Evolutionary conservation across 352 stramenopile genomes (phyloP).

Genomic region (Blastocystis sp.): DNA sequence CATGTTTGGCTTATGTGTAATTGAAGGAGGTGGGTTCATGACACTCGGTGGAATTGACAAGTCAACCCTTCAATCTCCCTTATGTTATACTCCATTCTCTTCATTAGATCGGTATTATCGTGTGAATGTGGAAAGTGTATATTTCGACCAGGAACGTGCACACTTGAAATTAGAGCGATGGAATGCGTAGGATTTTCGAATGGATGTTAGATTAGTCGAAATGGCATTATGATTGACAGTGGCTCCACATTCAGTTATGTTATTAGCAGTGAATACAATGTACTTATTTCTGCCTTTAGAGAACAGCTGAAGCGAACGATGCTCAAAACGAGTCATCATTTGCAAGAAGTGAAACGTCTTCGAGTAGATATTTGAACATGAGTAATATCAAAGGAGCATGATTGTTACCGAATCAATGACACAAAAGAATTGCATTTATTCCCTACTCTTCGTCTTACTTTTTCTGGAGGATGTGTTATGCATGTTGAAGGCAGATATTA

Average conservation of each 20-base stretch:
- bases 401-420: not conserved
- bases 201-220: not conserved
- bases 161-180: not conserved
- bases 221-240: conserved; percentile 48
- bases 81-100: conserved; percentile 28
- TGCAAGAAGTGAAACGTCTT: not conserved
- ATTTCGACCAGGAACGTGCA: not conserved
- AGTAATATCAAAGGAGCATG: not conserved
- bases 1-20: conserved; percentile 28
- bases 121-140: not conserved
- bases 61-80: not conserved
- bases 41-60: conserved; percentile 10
- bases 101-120: conserved; percentile 26
- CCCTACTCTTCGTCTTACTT: not conserved
- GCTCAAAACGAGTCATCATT: not conserved
- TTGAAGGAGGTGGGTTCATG: conserved; percentile 32
- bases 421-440: not conserved
- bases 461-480: not conserved
- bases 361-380: not conserved
- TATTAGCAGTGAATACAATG: not conserved
- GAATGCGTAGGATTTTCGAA: not conserved
- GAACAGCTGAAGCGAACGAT: not conserved
- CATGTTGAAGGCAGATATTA: not conserved
- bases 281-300: not conserved
- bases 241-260: conserved; percentile 57